These are phyloP conservation scores for Backusella tuberculispora DNA, from an alignment of 192 early-diverging fungal species.

Conservation along the genomic window DNA sequence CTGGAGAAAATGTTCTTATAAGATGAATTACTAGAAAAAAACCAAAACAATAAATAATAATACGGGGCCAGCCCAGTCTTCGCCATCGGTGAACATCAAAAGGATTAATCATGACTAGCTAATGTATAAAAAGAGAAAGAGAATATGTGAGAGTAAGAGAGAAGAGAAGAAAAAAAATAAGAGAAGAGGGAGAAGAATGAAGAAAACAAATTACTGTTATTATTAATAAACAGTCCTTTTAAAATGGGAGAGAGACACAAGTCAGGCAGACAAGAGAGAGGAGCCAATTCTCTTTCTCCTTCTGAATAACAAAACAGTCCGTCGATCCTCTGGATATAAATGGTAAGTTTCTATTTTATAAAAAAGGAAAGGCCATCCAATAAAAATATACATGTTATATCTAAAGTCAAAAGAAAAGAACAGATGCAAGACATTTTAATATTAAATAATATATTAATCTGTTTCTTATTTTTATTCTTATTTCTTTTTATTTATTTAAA, in stretches of 20 bases:
- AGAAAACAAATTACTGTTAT: not conserved
- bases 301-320: too few species aligned
- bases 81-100: conserved; percentile 16
- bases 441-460: not conserved
- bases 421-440: not conserved
- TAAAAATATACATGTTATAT: too few species aligned
- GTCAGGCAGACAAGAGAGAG: not conserved
- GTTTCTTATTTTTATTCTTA: not conserved
- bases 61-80: conserved; percentile 11
- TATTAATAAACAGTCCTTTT: not conserved
- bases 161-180: conserved; percentile 8
- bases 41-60: conserved; percentile 23
- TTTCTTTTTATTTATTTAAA: not conserved
- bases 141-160: not conserved
- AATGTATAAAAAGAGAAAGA: not conserved
- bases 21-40: conserved; percentile 20
- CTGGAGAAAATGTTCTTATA: not conserved
- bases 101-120: not conserved
- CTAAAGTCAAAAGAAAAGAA: not conserved
- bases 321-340: not conserved
- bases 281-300: not conserved
- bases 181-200: not conserved
- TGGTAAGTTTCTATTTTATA: not conserved
- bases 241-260: conserved; percentile 8
- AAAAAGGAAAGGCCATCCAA: not conserved